These are phyloP conservation scores for Candida tropicalis DNA, from an alignment of 1,139 yeast species.

Conservation along the genomic window DNA sequence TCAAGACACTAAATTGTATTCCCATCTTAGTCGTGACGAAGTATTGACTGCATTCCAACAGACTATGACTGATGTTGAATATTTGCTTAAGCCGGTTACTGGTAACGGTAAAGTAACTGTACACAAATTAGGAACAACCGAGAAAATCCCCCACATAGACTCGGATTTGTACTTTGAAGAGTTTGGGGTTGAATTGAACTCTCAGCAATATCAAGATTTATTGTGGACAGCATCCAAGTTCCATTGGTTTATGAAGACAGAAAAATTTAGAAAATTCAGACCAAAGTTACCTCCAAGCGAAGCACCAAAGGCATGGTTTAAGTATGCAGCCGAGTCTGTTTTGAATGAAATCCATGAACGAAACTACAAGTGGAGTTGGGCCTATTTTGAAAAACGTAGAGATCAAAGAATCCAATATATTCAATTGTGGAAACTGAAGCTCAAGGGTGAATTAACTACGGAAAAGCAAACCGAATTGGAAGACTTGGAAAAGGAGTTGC, in stretches of 20 bases:
- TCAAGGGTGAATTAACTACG: conserved; percentile 35
- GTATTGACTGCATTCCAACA: conserved; percentile 43
- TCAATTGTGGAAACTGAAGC: conserved; percentile 61
- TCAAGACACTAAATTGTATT: conserved; percentile 51
- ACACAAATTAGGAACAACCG: conserved; percentile 77
- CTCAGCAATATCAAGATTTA: conserved; percentile 81
- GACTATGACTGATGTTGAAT: conserved; percentile 50
- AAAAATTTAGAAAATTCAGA: conserved; percentile 69
- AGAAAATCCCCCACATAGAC: conserved; percentile 68
- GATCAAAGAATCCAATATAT: conserved; percentile 73
- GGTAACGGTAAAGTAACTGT: conserved; percentile 84
- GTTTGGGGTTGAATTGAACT: conserved; percentile 80
- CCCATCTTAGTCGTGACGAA: conserved; percentile 42
- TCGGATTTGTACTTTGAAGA: conserved; percentile 84
- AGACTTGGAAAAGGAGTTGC: conserved; percentile 58
- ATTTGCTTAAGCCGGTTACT: conserved; percentile 81
- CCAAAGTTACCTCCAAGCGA: conserved; percentile 65
- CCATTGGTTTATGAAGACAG: conserved; percentile 76
- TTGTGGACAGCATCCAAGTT: conserved; percentile 81
- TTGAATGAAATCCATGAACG: conserved; percentile 78
- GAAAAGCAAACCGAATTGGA: conserved; percentile 48
- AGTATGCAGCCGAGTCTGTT: conserved; percentile 75
- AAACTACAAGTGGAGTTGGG: conserved; percentile 90
- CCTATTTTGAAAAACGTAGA: conserved; percentile 66
- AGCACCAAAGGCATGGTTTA: conserved; percentile 80